These are phyloP conservation scores for Fusarium miscanthi DNA, from an alignment of 2,329 filamentous ascomycete species.

Conservation along the genomic window DNA sequence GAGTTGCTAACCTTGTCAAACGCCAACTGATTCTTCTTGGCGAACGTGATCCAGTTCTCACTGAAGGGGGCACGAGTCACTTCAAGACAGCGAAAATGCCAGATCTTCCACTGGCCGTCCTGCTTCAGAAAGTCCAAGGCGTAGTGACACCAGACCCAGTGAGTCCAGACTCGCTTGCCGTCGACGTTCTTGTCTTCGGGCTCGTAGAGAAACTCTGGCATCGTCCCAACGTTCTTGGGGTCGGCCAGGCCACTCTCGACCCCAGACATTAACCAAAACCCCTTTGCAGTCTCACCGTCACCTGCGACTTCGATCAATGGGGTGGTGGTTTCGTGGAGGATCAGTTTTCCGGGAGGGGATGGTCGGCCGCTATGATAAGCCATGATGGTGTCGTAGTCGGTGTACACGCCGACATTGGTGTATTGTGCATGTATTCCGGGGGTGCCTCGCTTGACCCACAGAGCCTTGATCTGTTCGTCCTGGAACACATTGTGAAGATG, in stretches of 20 bases:
- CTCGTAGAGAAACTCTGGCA: neutral
- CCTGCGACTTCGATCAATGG: neutral
- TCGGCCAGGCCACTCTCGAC: neutral
- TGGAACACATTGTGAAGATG: neutral
- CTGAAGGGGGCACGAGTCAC: neutral
- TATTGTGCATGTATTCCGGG: neutral
- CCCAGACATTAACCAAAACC: neutral
- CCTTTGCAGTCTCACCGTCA: neutral
- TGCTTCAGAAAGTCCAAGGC: neutral
- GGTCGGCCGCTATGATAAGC: neutral
- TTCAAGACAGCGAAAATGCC: neutral
- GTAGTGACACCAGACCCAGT: neutral
- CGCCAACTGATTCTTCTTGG: neutral
- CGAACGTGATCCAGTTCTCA: neutral
- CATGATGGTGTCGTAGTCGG: neutral
- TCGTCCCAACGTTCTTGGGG: neutral
- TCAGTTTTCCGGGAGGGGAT: rapidly evolving
- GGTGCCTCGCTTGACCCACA: neutral
- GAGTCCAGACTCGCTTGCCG: rapidly evolving
- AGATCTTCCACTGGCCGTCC: neutral
- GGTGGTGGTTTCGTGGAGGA: neutral
- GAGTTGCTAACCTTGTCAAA: neutral
- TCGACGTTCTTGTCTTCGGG: neutral
- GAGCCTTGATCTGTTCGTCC: neutral
- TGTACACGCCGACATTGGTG: neutral